These are phyloP conservation scores for Cichorium intybus DNA, from an alignment of 140 eudicot genomes.

Conservation along the genomic window DNA sequence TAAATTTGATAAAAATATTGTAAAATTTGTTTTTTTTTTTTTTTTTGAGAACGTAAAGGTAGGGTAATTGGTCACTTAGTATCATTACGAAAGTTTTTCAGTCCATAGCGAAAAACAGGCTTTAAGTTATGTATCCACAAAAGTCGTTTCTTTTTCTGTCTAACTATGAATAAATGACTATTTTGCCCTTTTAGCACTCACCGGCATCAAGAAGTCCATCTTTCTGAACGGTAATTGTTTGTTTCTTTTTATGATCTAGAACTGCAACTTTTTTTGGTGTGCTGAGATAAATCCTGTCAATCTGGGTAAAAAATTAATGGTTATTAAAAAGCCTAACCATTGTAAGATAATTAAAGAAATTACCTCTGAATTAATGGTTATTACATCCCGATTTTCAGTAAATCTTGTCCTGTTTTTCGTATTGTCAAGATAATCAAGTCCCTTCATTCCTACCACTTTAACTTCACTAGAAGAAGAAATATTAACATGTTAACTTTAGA, in stretches of 20 bases:
- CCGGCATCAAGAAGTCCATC: constrained; percentile 79
- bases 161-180: not conserved
- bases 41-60: too few relatives aligned
- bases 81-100: too few relatives aligned
- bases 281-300: constrained; percentile 66
- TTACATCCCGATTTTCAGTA: constrained; percentile 66
- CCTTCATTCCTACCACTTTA: constrained; percentile 68
- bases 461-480: constrained; percentile 45
- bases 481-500: not conserved
- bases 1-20: too few relatives aligned
- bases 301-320: constrained; percentile 9
- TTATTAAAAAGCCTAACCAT: too few relatives aligned
- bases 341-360: constrained; percentile 5
- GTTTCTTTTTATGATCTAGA: constrained; percentile 63
- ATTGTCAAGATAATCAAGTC: constrained; percentile 67
- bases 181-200: constrained; percentile 17
- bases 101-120: too few relatives aligned
- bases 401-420: constrained; percentile 44
- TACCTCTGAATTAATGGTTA: constrained; percentile 67
- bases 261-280: constrained; percentile 67
- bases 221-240: constrained; percentile 57
- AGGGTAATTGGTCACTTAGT: too few relatives aligned
- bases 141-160: too few relatives aligned
- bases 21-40: too few relatives aligned
- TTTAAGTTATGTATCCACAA: too few relatives aligned